These are phyloP conservation scores for Chaetomiaceae sp. DNA, from an alignment of 2,329 filamentous ascomycete genomes.

Conservation along the genomic window DNA sequence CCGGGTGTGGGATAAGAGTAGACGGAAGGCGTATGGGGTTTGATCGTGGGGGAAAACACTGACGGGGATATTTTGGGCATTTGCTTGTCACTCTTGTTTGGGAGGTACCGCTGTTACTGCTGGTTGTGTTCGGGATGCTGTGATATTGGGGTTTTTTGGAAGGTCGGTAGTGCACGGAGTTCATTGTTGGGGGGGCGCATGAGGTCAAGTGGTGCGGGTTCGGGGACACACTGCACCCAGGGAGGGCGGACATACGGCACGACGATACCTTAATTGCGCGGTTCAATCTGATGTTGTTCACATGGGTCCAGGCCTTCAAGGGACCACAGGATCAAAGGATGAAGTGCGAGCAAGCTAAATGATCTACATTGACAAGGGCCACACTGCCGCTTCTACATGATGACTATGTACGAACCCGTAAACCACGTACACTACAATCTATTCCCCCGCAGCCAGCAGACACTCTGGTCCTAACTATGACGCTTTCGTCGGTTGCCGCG, in stretches of 20 bases:
- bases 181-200: too few species aligned
- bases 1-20: slow-evolving; percentile 3
- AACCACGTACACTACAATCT: too few species aligned
- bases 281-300: neutral
- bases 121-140: neutral
- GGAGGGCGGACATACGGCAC: neutral
- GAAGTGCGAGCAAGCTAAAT: too few species aligned
- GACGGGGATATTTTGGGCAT: slow-evolving; percentile 4
- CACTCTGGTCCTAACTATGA: too few species aligned
- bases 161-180: slow-evolving; percentile 6
- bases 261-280: neutral
- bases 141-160: neutral
- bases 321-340: too few species aligned
- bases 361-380: too few species aligned
- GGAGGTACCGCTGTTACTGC: neutral
- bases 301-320: too few species aligned
- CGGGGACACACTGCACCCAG: too few species aligned
- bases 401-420: too few species aligned
- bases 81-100: slow-evolving; percentile 8
- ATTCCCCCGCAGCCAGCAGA: too few species aligned
- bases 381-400: too few species aligned
- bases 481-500: neutral
- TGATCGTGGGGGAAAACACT: neutral
- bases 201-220: neutral
- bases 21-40: slow-evolving; percentile 10